Base-by-base conservation (phyloP, 176 grass and related monocot genomes). In the Tillandsia fasciculata region DNA sequence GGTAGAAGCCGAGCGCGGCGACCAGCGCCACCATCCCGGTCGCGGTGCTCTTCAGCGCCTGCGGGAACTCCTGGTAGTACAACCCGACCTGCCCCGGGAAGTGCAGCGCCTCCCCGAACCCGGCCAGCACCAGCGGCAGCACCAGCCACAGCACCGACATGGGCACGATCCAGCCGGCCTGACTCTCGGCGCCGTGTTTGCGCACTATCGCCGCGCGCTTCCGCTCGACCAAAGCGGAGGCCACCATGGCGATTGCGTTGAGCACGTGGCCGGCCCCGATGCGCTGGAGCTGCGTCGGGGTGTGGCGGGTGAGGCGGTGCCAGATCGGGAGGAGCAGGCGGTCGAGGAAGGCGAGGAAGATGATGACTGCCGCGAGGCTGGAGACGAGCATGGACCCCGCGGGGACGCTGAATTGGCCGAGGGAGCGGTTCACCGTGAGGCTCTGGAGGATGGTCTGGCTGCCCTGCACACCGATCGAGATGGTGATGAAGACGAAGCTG, bases 121-220 rank as follows among this genome's bases (percentile, higher is more conserved):
- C 81, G 0, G 42, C 49, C 5, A 83, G 8, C 47, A n/a, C 69
- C 13, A 83, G 49, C 13, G 66, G 70, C 4, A 28, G 2, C 50
- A 74, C 49, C 12, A 83, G 57, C 81, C 81, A 83, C 27, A 78
- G 54, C 20, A 10, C 70, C 29, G 81, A 78, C 81, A 83, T 78
- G 7, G 81, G 70, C 48, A 67, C 74, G 10, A 68, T 17, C 11
- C 0, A n/a, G 48, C 49, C 71, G 26, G 12, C 12, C 0, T 3
- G 14, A 26, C 63, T 66, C 4, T 51, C 72, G 5, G 11, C 58
- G 7, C 22, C 48, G 58, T 51, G 42, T 2, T 9, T 11, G 63
- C 7, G 74, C 23, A 66, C 68, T 10, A 64, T 9, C 63, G n/a
- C 23, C 15, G 65, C 29, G 12, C 83, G 77, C 33, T 28, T 18